These are phyloP conservation scores for Schizochytrium sp. DNA, from an alignment of 108 stramenopile species.

Conservation along the genomic window DNA sequence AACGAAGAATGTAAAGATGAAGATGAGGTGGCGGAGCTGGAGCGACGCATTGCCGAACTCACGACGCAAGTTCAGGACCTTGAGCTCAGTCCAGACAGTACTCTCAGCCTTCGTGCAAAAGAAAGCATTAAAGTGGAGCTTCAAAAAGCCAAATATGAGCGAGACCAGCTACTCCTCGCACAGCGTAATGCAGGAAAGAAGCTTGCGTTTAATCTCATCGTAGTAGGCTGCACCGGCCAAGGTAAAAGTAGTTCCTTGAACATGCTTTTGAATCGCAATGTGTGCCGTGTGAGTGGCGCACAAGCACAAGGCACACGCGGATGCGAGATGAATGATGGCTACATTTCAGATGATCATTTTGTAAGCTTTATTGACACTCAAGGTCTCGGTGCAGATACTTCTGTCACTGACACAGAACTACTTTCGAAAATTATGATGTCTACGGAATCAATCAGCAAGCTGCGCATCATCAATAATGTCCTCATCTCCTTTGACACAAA, in stretches of 20 bases:
- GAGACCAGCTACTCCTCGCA: not conserved
- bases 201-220: constrained; percentile 43
- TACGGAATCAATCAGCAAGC: constrained; percentile 22
- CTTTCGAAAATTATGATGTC: constrained; percentile 56
- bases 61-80: not conserved
- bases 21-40: not conserved
- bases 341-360: constrained; percentile 49
- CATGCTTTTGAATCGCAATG: constrained; percentile 47
- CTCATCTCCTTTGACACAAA: constrained; percentile 49
- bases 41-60: not conserved
- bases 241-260: constrained; percentile 41
- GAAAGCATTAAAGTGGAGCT: constrained; percentile 18
- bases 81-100: not conserved
- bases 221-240: constrained; percentile 27
- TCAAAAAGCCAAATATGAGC: constrained; percentile 18
- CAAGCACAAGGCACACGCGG: constrained; percentile 57
- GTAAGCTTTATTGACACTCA: constrained; percentile 42
- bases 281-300: constrained; percentile 46
- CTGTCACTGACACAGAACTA: constrained; percentile 51
- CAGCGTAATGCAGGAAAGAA: not conserved
- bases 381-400: constrained; percentile 56
- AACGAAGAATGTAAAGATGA: not conserved
- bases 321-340: constrained; percentile 54
- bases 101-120: not conserved
- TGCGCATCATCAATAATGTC: constrained; percentile 57